Conservation (phyloP, 2,329 filamentous ascomycete genomes). For the Microdochium nivale region DNA sequence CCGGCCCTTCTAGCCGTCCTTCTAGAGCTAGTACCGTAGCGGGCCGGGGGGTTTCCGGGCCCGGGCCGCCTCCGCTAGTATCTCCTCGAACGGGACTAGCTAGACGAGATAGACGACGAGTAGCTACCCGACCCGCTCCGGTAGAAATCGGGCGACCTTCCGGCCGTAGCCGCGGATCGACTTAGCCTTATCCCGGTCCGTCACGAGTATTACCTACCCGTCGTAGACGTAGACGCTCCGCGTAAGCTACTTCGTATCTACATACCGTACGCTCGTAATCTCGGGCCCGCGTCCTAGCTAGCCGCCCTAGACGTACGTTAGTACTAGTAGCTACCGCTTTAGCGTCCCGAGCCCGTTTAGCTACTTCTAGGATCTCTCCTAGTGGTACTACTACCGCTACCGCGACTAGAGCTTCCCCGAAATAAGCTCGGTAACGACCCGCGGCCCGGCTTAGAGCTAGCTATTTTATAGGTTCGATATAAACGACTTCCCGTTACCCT, state of each 20-base stretch:
- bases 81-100: not conserved
- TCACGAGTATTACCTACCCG: not conserved
- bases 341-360: not conserved
- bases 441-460: not conserved
- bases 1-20: not conserved
- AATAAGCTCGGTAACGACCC: not conserved
- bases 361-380: not conserved
- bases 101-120: not conserved
- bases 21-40: not conserved
- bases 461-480: not conserved
- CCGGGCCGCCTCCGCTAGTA: not conserved
- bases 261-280: not conserved
- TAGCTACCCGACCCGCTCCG: not conserved
- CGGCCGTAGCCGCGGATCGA: not conserved
- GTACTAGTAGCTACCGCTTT: not conserved
- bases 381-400: not conserved
- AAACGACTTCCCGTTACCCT: not conserved
- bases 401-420: not conserved
- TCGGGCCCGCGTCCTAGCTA: constrained; percentile 1
- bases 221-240: not conserved
- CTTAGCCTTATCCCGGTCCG: not conserved
- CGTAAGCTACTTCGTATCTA: not conserved
- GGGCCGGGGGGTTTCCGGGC: not conserved
- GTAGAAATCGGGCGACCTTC: not conserved
- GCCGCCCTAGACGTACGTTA: not conserved